Evolutionary conservation across 176 grass and related monocot species (phyloP).

Genomic region (Lolium rigidum): DNA sequence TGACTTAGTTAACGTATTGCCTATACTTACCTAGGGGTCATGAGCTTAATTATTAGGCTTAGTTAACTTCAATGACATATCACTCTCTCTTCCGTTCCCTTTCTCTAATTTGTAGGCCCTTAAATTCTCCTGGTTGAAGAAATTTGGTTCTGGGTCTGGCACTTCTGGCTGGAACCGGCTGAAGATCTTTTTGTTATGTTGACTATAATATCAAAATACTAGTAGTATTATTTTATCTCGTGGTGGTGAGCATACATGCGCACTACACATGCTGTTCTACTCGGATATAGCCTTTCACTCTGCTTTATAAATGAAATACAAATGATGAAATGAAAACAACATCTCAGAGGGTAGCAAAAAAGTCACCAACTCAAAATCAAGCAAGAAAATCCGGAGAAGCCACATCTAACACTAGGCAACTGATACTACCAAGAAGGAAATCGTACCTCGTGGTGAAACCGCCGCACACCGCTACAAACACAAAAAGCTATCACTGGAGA

Average conservation of each 20-base stretch:
- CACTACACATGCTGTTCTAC: background rate
- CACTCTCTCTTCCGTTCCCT: background rate
- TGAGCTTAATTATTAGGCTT: background rate
- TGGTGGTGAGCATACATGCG: background rate
- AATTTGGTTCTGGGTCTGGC: conserved; percentile 16
- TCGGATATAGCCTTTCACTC: no score
- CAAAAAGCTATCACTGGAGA: no score
- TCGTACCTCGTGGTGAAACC: no score
- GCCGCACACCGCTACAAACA: no score
- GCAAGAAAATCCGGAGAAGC: no score
- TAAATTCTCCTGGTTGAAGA: background rate
- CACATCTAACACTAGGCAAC: no score
- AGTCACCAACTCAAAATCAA: no score
- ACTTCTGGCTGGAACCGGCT: background rate
- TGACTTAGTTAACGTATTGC: conserved; percentile 20
- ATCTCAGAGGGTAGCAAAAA: no score
- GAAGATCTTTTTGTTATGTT: conserved; percentile 14
- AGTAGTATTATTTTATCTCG: background rate
- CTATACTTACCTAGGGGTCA: background rate
- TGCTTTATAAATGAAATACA: no score
- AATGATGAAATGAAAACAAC: no score
- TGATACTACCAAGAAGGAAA: no score
- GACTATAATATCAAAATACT: background rate
- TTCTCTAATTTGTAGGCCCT: conserved; percentile 33
- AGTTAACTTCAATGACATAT: background rate